phyloP scores from a whole-genome alignment of 352 stramenopile species.

The Globisporangium emineosum region DNA sequence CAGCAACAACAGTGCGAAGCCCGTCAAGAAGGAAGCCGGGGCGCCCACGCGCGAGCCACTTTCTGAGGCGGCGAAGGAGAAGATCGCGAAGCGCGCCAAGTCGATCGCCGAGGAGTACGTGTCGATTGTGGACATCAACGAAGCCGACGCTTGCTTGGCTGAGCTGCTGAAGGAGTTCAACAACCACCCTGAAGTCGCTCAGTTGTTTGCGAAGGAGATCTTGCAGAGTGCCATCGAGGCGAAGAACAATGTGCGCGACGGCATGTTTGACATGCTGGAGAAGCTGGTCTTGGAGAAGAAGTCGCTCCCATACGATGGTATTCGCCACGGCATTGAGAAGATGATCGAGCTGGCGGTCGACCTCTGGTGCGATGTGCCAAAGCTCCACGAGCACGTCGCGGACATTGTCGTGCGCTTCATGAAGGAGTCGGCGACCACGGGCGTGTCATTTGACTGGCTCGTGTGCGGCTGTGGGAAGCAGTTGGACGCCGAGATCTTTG shows the following conservation, averaged over 20 bases:
- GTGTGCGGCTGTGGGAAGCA: conserved; percentile 42
- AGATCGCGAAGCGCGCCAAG: conserved; percentile 76
- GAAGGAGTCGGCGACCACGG: conserved; percentile 48
- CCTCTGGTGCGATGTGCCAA: conserved; percentile 80
- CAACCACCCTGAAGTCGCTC: conserved; percentile 49
- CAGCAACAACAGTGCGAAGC: conserved; percentile 1
- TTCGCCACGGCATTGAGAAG: conserved; percentile 60
- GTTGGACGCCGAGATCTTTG: conserved; percentile 52
- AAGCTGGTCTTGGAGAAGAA: conserved; percentile 65
- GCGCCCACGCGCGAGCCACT: conserved; percentile 36
- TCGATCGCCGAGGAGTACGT: conserved; percentile 79
- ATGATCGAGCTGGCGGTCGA: conserved; percentile 57
- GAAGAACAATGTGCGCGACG: conserved; percentile 45
- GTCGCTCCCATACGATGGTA: conserved; percentile 47
- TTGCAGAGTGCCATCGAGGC: conserved; percentile 64
- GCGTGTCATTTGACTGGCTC: conserved; percentile 71
- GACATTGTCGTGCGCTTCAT: conserved; percentile 72
- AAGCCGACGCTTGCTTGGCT: conserved; percentile 60
- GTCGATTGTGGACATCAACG: conserved; percentile 62
- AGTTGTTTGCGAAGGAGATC: conserved; percentile 57
- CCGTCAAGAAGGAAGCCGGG: conserved; percentile 32
- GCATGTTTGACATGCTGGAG: conserved; percentile 68
- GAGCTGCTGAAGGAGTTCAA: conserved; percentile 71
- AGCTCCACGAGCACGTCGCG: conserved; percentile 75
- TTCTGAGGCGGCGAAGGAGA: conserved; percentile 55